These are phyloP conservation scores for Lentinus brumalis DNA, from an alignment of 768 basidiomycete species.

Conservation along the genomic window DNA sequence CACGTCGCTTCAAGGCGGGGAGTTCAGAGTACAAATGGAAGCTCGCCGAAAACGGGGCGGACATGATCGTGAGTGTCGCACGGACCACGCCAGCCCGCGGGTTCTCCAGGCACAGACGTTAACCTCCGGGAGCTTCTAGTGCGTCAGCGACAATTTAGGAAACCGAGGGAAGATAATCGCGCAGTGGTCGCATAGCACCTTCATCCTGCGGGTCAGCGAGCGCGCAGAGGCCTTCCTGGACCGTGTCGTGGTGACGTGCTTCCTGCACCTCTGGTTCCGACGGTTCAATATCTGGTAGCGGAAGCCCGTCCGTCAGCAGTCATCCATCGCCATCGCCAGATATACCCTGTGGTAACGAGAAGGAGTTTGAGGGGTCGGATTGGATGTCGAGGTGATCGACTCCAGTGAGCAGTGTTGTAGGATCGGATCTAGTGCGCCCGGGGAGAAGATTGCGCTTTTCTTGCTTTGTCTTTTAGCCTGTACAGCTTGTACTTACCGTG, in stretches of 20 bases:
- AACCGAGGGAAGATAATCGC: constrained; percentile 48
- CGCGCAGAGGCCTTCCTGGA: constrained; percentile 46
- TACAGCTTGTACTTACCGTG: constrained; percentile 4
- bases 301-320: background rate
- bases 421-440: no score
- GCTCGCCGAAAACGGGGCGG: constrained; percentile 41
- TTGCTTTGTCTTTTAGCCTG: constrained; percentile 5
- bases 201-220: constrained; percentile 42
- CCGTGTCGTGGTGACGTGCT: constrained; percentile 54
- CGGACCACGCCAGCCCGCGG: background rate
- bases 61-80: constrained; percentile 45
- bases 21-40: constrained; percentile 62
- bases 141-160: constrained; percentile 46
- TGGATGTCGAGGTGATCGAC: constrained; percentile 2
- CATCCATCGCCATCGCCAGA: background rate
- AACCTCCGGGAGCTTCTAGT: constrained; percentile 34
- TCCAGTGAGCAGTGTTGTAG: background rate
- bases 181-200: constrained; percentile 44
- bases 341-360: background rate
- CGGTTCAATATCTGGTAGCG: constrained; percentile 44
- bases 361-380: background rate
- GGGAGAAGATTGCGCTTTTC: no score
- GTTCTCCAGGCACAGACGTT: background rate
- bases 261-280: constrained; percentile 55
- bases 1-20: constrained; percentile 53